A percentile compares a stretch with the other conserved stretches of the same genome.
These are phyloP conservation scores for Bruguiera sexangula DNA, from an alignment of 345 rosid species.

Conservation along the genomic window DNA sequence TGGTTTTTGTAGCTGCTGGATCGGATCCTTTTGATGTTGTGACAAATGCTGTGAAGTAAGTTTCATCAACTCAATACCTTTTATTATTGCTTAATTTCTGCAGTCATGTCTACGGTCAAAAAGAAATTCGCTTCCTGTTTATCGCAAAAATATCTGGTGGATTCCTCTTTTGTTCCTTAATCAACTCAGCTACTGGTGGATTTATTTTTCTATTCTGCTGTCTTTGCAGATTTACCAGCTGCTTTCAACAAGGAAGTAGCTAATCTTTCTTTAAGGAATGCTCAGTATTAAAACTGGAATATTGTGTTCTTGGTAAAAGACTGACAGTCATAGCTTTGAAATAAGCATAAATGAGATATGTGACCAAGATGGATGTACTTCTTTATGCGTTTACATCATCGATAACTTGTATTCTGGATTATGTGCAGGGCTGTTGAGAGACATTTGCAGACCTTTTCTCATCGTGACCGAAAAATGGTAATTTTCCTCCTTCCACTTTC, in stretches of 20 bases:
- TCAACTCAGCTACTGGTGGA: too few relatives aligned
- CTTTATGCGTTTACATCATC: not conserved
- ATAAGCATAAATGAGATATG: not conserved
- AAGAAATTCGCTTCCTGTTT: not conserved
- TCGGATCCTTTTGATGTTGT: slow-evolving; percentile 55
- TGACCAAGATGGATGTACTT: not conserved
- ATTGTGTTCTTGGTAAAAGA: not conserved
- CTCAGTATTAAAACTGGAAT: too few relatives aligned
- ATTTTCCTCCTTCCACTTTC: too few relatives aligned
- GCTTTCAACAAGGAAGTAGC: too few relatives aligned
- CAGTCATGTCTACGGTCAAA: not conserved
- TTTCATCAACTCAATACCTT: not conserved
- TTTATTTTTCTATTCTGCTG: too few relatives aligned
- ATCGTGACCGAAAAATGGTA: slow-evolving; percentile 61
- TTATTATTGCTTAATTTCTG: not conserved
- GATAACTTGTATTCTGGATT: slow-evolving; percentile 8
- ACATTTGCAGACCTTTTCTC: slow-evolving; percentile 57
- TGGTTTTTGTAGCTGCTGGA: slow-evolving; percentile 64
- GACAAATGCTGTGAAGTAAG: slow-evolving; percentile 57
- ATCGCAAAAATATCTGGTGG: too few relatives aligned
- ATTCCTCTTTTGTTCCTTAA: too few relatives aligned
- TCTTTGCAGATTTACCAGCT: too few relatives aligned
- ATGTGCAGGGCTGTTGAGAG: slow-evolving; percentile 46
- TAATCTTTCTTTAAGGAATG: too few relatives aligned
- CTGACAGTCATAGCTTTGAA: not conserved